Evolutionary conservation across 2,329 filamentous ascomycete genomes (phyloP).

Genomic region (Neospermospora avenae): DNA sequence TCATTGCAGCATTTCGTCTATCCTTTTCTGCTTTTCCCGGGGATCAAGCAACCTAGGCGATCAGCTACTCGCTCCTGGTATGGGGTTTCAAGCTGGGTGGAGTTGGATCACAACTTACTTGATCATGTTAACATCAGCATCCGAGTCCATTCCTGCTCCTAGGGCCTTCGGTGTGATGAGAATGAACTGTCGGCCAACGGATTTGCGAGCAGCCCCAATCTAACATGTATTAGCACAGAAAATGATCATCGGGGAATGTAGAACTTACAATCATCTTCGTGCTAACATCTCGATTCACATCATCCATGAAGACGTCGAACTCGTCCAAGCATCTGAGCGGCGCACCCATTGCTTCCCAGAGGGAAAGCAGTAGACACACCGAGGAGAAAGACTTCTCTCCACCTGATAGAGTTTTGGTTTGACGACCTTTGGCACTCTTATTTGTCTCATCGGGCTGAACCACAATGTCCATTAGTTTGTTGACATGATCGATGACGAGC

Average conservation of each 20-base stretch:
- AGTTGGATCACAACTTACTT: slow-evolving; percentile 47
- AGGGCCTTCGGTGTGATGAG: slow-evolving; percentile 93
- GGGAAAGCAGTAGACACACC: slow-evolving; percentile 84
- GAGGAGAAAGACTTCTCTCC: slow-evolving; percentile 98
- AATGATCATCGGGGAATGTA: slow-evolving; percentile 3
- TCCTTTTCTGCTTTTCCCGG: slow-evolving; percentile 42
- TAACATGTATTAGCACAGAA: slow-evolving; percentile 38
- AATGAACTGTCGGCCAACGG: slow-evolving; percentile 90
- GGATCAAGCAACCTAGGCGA: slow-evolving; percentile 53
- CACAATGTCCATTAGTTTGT: slow-evolving; percentile 72
- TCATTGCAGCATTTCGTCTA: slow-evolving; percentile 27
- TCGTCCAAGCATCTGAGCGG: slow-evolving; percentile 94
- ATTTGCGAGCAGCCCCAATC: slow-evolving; percentile 80
- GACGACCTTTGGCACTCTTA: slow-evolving; percentile 66
- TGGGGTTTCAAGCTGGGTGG: background rate
- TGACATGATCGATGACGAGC: slow-evolving; percentile 72
- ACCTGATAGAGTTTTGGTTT: slow-evolving; percentile 88
- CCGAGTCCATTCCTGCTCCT: slow-evolving; percentile 50
- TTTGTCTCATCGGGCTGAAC: slow-evolving; percentile 71
- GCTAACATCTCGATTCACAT: slow-evolving; percentile 87
- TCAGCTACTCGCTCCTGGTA: slow-evolving; percentile 2
- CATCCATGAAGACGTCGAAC: slow-evolving; percentile 99
- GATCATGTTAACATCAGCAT: slow-evolving; percentile 75
- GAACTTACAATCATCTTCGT: slow-evolving; percentile 83
- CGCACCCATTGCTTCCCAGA: slow-evolving; percentile 98